Evolutionary conservation across 2,329 filamentous ascomycete species (phyloP).

Genomic region (Penicillium glabrum): DNA sequence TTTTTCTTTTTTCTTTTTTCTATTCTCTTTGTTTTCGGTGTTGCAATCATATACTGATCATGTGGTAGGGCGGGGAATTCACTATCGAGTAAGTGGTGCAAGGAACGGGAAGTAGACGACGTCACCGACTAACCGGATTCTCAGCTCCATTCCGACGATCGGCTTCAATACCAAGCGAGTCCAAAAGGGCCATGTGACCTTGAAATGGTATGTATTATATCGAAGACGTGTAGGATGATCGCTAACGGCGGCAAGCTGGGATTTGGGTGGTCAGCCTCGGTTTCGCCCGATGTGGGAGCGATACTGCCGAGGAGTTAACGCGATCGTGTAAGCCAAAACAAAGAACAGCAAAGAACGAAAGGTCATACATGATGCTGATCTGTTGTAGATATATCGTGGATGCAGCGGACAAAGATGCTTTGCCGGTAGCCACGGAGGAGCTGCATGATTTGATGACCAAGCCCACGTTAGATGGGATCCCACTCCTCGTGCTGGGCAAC

Average conservation of each 20-base stretch:
- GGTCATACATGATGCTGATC: background rate
- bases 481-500: constrained; percentile 90
- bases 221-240: background rate
- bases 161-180: constrained; percentile 99
- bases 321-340: constrained; percentile 69
- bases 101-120: background rate
- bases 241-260: constrained; percentile 63
- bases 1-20: constrained; percentile 17
- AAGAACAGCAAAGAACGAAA: background rate
- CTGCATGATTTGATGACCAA: constrained; percentile 86
- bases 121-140: constrained; percentile 18
- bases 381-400: constrained; percentile 83
- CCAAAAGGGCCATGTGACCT: constrained; percentile 94
- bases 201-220: constrained; percentile 71
- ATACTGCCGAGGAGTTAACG: constrained; percentile 95
- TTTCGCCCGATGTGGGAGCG: constrained; percentile 99
- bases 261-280: constrained; percentile 92
- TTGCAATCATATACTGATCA: constrained; percentile 16
- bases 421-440: constrained; percentile 86
- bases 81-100: constrained; percentile 82
- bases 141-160: constrained; percentile 94
- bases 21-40: constrained; percentile 4
- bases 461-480: constrained; percentile 81
- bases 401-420: constrained; percentile 77
- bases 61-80: constrained; percentile 85